These are phyloP conservation scores for Citrus sp. DNA, from an alignment of 345 rosid species.

Conservation along the genomic window DNA sequence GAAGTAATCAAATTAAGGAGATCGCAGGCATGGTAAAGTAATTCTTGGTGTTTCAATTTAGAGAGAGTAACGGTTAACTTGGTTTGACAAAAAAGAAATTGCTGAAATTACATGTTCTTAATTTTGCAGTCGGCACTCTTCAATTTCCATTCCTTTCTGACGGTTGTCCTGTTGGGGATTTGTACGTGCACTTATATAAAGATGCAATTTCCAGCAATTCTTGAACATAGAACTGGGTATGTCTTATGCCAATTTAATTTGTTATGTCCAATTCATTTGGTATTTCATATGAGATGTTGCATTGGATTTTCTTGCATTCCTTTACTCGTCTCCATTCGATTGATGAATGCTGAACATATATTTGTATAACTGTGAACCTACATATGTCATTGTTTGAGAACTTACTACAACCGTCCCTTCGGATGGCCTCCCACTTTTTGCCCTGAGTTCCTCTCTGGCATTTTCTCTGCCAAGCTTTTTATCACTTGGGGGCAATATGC, in stretches of 20 bases:
- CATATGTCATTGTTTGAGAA: no score
- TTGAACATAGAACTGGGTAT: conserved; percentile 91
- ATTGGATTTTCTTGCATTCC: no score
- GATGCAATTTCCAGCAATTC: conserved; percentile 93
- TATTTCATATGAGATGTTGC: background rate
- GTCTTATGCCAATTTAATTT: background rate
- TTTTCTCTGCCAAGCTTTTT: background rate
- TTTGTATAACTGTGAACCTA: no score
- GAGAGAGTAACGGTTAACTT: background rate
- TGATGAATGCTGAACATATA: background rate
- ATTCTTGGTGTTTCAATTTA: background rate
- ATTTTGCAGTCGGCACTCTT: conserved; percentile 77
- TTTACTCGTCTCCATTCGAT: background rate
- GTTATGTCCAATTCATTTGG: background rate
- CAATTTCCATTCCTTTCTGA: conserved; percentile 88
- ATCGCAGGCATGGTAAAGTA: conserved; percentile 16
- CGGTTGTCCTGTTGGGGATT: conserved; percentile 78
- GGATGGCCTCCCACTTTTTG: background rate
- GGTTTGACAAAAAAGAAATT: background rate
- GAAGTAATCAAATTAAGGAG: background rate
- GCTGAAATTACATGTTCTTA: conserved; percentile 8
- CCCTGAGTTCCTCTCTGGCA: background rate
- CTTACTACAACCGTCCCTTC: no score
- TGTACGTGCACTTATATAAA: conserved; percentile 87
- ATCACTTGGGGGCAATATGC: background rate